A percentile compares a stretch with the other conserved stretches of the same genome.
Conservation (phyloP, 1,284 basidiomycete genomes). For the Leccinum variabile region DNA sequence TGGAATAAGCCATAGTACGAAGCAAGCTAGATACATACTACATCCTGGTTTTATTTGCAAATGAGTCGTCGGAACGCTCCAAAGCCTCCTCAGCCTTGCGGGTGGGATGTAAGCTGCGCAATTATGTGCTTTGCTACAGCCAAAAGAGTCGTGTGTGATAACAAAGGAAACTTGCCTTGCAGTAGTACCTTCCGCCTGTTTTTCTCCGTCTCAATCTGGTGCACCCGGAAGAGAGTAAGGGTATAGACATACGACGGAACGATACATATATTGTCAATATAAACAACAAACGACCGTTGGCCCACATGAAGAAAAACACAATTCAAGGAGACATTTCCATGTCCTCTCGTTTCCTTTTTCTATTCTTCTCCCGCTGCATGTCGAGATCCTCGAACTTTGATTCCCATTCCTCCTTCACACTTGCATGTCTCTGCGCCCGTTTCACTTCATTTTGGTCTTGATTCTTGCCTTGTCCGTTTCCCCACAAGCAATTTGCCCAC, state of each 20-base stretch:
- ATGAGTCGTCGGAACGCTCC: no score
- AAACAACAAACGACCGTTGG: no score
- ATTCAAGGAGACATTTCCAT: constrained; percentile 32
- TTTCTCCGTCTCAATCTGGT: constrained; percentile 85
- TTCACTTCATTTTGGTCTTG: constrained; percentile 12
- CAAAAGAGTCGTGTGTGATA: no score
- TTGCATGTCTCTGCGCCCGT: constrained; percentile 20
- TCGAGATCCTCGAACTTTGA: constrained; percentile 30
- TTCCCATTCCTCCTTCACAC: constrained; percentile 28
- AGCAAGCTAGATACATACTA: no score
- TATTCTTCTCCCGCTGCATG: constrained; percentile 9
- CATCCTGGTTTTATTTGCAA: no score
- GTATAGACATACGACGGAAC: no score
- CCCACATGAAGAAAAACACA: no score
- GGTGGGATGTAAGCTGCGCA: no score
- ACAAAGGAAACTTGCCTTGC: constrained; percentile 50
- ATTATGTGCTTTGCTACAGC: no score
- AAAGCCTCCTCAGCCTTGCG: no score
- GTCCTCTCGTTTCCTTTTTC: constrained; percentile 16
- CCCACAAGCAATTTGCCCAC: constrained; percentile 33
- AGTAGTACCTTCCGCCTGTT: constrained; percentile 79
- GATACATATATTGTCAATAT: no score
- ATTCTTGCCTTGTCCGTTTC: constrained; percentile 13
- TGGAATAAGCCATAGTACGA: no score
- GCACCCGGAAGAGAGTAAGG: constrained; percentile 87